Percentiles rank a stretch among this genome's conserved stretches.
phyloP scores from a whole-genome alignment of 257 asterid species.

The Echites panduratus region DNA sequence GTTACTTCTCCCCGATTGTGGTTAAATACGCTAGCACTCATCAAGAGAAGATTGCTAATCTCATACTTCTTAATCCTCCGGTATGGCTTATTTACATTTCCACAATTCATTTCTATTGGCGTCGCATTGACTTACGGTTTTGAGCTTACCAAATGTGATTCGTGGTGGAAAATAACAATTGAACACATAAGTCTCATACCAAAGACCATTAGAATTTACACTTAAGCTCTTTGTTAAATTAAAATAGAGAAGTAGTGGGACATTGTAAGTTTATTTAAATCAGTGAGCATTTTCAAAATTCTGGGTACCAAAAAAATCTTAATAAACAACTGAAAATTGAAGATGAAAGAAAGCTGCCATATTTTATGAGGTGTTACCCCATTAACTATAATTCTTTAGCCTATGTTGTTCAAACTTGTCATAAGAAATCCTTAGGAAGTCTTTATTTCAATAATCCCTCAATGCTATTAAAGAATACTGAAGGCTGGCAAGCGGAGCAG shows the following conservation, averaged over 20 bases:
- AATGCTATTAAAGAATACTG: not conserved
- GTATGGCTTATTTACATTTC: slow-evolving; percentile 30
- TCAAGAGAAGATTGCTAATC: slow-evolving; percentile 62
- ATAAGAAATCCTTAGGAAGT: not conserved
- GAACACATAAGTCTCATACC: not conserved
- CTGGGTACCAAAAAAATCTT: not conserved
- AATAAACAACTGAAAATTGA: not conserved
- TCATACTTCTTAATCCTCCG: slow-evolving; percentile 88
- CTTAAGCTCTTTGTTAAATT: not conserved
- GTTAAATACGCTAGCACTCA: slow-evolving; percentile 68
- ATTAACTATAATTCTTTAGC: not conserved
- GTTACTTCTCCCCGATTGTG: slow-evolving; percentile 72
- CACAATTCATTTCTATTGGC: not conserved
- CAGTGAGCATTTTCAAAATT: not conserved
- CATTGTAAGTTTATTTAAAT: not conserved
- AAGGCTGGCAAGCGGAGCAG: not conserved
- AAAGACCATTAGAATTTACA: not conserved
- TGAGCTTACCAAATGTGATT: not conserved
- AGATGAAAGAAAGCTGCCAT: not conserved
- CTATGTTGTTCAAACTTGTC: not conserved
- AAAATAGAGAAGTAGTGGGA: not conserved
- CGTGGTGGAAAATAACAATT: not conserved
- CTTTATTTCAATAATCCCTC: not conserved
- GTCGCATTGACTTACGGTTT: not conserved
- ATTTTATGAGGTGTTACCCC: not conserved